Evolutionary conservation across 176 grass and related monocot species (phyloP).

Genomic region (Elymus sibiricus): DNA sequence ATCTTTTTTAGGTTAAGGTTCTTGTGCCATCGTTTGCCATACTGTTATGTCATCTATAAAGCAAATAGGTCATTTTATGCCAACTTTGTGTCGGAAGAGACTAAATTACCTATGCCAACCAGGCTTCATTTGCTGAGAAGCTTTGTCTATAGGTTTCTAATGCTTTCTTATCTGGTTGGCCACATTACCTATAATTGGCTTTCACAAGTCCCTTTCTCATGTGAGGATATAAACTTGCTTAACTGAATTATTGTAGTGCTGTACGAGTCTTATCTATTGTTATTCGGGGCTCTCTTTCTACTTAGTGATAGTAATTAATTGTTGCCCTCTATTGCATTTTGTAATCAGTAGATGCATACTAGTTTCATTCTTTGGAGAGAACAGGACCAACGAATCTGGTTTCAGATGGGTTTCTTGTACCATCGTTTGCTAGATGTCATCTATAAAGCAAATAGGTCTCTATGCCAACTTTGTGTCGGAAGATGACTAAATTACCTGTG

Average conservation of each 20-base stretch:
- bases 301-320: no score
- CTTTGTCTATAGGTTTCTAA: constrained; percentile 21
- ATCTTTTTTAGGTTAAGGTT: neutral
- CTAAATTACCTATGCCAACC: constrained; percentile 40
- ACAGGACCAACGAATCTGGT: no score
- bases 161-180: constrained; percentile 22
- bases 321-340: no score
- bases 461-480: constrained; percentile 94
- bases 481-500: constrained; percentile 62
- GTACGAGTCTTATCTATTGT: no score
- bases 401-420: no score
- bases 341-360: no score
- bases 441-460: constrained; percentile 91
- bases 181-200: neutral
- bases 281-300: neutral
- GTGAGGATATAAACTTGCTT: neutral
- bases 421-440: constrained; percentile 37
- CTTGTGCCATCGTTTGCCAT: neutral
- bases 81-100: constrained; percentile 99
- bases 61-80: constrained; percentile 73
- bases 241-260: neutral
- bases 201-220: neutral
- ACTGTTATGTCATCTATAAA: constrained; percentile 79
- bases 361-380: no score
- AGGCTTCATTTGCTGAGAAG: constrained; percentile 2